Conservation (phyloP, 495 filamentous ascomycete species). For the Penicillium odoratum region DNA sequence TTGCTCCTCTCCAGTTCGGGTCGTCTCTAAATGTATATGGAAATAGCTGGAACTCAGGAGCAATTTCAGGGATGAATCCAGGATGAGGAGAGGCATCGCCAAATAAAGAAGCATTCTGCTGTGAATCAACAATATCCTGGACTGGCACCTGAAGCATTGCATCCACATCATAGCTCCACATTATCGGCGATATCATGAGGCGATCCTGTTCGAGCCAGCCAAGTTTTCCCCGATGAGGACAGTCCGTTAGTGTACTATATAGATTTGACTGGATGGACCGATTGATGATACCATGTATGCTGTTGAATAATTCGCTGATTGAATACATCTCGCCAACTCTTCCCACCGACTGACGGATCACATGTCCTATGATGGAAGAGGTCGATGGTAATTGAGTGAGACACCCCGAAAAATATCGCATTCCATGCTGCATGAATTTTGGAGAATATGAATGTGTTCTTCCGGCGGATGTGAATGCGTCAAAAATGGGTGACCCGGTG, state of each 20-base stretch:
- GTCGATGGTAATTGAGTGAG: neutral
- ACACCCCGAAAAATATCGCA: neutral
- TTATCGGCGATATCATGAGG: neutral
- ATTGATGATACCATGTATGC: neutral
- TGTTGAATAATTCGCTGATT: neutral
- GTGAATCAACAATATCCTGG: neutral
- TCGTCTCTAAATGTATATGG: neutral
- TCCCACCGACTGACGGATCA: neutral
- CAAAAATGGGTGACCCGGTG: neutral
- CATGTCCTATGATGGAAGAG: neutral
- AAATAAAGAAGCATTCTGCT: neutral
- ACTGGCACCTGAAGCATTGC: neutral
- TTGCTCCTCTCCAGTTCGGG: neutral
- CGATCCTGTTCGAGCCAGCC: neutral
- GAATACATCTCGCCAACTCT: neutral
- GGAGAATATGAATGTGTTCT: neutral
- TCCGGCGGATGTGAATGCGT: neutral
- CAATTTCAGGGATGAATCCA: neutral
- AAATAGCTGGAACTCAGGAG: neutral
- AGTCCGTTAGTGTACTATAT: neutral
- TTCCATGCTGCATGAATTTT: neutral
- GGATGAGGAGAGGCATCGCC: neutral
- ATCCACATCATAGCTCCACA: neutral
- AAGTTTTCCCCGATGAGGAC: neutral
- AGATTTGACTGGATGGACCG: neutral